A percentile compares a stretch with the other conserved stretches of the same genome.
These are phyloP conservation scores for Neofusicoccum sp. DNA, from an alignment of 2,329 filamentous ascomycete species.

Conservation along the genomic window DNA sequence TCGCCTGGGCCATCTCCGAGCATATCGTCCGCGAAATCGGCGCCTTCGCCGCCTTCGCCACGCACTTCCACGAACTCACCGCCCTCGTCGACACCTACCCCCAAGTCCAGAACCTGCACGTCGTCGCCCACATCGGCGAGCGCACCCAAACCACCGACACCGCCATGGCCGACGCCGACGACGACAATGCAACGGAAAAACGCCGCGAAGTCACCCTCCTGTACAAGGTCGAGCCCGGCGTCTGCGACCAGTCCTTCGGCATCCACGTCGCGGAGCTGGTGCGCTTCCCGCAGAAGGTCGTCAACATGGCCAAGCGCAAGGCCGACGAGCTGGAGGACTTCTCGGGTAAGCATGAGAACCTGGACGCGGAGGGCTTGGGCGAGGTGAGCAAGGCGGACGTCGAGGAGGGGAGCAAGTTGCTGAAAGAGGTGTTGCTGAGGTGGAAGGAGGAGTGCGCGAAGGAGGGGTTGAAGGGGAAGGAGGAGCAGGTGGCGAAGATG, in stretches of 20 bases:
- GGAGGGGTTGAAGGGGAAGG: constrained; percentile 55
- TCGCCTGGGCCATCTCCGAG: constrained; percentile 99
- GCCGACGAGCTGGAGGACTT: constrained; percentile 98
- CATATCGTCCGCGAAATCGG: constrained; percentile 95
- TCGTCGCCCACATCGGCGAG: constrained; percentile 85
- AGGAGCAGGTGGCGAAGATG: constrained; percentile 78
- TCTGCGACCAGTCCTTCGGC: constrained; percentile 96
- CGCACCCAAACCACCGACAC: constrained; percentile 28
- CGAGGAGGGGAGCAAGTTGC: constrained; percentile 79
- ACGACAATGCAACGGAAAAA: constrained; percentile 40
- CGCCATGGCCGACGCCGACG: constrained; percentile 44
- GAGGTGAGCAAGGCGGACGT: constrained; percentile 76
- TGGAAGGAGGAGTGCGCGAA: constrained; percentile 81
- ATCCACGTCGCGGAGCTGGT: constrained; percentile 98
- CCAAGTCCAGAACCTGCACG: constrained; percentile 90
- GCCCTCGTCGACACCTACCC: constrained; percentile 84
- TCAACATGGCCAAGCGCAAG: constrained; percentile 99
- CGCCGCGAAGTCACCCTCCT: constrained; percentile 83
- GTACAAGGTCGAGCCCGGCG: constrained; percentile 93
- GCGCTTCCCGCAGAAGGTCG: constrained; percentile 93
- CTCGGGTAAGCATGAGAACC: constrained; percentile 70
- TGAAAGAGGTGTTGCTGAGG: constrained; percentile 79
- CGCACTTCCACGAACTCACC: constrained; percentile 97
- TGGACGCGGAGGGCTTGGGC: constrained; percentile 27
- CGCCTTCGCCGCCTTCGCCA: constrained; percentile 93